Base-by-base conservation (phyloP, 495 filamentous ascomycete genomes). In the Peziza echinospora region DNA sequence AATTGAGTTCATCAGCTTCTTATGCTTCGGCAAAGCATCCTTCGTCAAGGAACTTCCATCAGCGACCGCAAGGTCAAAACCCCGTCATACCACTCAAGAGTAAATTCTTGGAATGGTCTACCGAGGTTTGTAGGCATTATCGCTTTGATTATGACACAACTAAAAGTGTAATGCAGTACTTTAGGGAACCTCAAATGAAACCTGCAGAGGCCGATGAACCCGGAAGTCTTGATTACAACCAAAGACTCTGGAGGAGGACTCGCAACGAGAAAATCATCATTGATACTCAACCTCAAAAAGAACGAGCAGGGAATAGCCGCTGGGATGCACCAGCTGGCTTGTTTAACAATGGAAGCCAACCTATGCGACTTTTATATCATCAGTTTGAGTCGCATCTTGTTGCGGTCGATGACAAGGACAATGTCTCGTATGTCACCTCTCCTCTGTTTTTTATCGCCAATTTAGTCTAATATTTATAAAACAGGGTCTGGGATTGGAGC, bases 131-230 rank as follows among this genome's bases (percentile, higher is more conserved):
- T 55, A 51, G 43, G 41, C 10, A 47, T 10, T 34, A n/a, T 26
- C 34, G 50, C 47, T 51, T 42, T 51, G 59, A 7, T 45, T 26
- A 9, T 17, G 25, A 40, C 25, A 2, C 1, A 17, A 57, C 64
- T 71, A 21, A 70, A 56, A 23, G 10, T 43, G 11, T 26, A 53
- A 9, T 49, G 24, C 53, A 76, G 65, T 96, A 99, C 60, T 99
- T 94, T 72, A 82, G 89, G 39, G 85, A 99, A 62, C 91, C 91
- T 37, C 89, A 99, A 63, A 99, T 99, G 89, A 89, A 87, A 57
- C 77, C 82, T 11, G 82, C 78, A 45, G 89, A 99, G 54, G 80
- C 85, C 22, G 89, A 99, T 50, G 89, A 99, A 62, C 89, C 89
- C 19, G 89, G 89, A 10, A 92, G 83, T 52, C 76, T 82, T n/a